Percentiles rank a stretch among this genome's conserved stretches.
Conservation (phyloP, 257 asterid species). For the Ehretia macrophylla region DNA sequence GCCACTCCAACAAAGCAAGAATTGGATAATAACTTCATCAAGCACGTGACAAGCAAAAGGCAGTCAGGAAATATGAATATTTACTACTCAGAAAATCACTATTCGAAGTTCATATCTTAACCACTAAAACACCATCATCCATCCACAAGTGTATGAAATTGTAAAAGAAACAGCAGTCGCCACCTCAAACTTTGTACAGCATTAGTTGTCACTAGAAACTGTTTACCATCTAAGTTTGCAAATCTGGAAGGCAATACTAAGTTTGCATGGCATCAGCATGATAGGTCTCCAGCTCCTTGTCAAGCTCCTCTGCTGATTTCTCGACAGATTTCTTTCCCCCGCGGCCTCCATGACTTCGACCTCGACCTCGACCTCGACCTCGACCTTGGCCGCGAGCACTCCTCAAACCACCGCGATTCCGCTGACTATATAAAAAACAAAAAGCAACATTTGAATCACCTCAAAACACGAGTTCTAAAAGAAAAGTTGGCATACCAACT, state of each 20-base stretch:
- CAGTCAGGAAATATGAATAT: too few species aligned
- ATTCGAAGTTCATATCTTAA: too few species aligned
- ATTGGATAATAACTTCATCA: too few species aligned
- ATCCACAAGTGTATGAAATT: too few species aligned
- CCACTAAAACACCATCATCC: too few species aligned
- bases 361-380: slow-evolving; percentile 21
- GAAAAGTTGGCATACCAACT: too few species aligned
- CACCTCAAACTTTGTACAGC: too few species aligned
- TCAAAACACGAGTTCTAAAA: too few species aligned
- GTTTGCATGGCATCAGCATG: slow-evolving; percentile 54
- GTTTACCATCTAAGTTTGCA: background rate
- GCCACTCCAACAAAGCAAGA: too few species aligned
- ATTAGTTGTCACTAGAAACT: background rate
- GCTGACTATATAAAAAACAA: background rate
- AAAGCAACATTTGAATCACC: background rate
- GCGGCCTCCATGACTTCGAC: slow-evolving; percentile 42
- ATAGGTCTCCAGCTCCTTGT: slow-evolving; percentile 65
- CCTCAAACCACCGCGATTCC: slow-evolving; percentile 21
- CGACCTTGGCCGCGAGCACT: slow-evolving; percentile 25
- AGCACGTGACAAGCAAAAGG: too few species aligned
- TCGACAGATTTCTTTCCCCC: slow-evolving; percentile 40
- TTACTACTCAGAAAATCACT: too few species aligned
- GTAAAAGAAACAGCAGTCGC: too few species aligned
- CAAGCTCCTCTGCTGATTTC: slow-evolving; percentile 68
- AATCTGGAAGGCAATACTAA: background rate